Conservation (phyloP, 108 stramenopile species). For the Chaetoceros muelleri region DNA sequence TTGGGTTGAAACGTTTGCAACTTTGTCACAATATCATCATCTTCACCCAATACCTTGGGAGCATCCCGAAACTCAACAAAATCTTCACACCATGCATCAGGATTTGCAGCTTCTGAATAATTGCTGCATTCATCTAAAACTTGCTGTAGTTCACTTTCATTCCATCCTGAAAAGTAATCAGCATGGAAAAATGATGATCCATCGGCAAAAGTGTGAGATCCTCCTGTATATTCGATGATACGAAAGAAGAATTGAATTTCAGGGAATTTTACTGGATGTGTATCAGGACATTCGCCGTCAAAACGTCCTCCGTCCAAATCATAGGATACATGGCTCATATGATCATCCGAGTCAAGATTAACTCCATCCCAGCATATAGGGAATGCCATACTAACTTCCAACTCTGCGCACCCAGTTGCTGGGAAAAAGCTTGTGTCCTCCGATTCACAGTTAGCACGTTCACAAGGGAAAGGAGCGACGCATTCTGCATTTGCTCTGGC, state of each 20-base stretch:
- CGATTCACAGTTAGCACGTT: slow-evolving; percentile 1
- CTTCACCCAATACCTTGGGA: slow-evolving; percentile 6
- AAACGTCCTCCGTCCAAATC: neutral
- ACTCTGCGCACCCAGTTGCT: slow-evolving; percentile 2
- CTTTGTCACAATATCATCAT: slow-evolving; percentile 5
- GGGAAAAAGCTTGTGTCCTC: slow-evolving; percentile 5
- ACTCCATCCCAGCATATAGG: slow-evolving; percentile 18
- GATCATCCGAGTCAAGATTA: slow-evolving; percentile 1
- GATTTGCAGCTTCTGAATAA: neutral
- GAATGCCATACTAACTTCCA: slow-evolving; percentile 11
- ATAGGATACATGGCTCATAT: neutral
- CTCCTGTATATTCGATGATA: slow-evolving; percentile 6
- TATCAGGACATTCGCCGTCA: slow-evolving; percentile 5
- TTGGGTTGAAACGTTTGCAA: slow-evolving; percentile 2
- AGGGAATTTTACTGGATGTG: slow-evolving; percentile 11
- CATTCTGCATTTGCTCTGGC: slow-evolving; percentile 6
- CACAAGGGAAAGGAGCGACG: slow-evolving; percentile 2
- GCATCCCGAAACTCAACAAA: neutral
- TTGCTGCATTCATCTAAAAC: slow-evolving; percentile 7
- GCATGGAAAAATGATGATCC: slow-evolving; percentile 5
- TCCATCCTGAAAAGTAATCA: slow-evolving; percentile 12
- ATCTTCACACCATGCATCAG: slow-evolving; percentile 5
- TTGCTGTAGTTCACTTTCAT: slow-evolving; percentile 3
- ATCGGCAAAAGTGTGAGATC: slow-evolving; percentile 1
- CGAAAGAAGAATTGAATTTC: slow-evolving; percentile 8